Evolutionary conservation across 2,329 filamentous ascomycete genomes (phyloP).

Genomic region (Eutypella sp.): DNA sequence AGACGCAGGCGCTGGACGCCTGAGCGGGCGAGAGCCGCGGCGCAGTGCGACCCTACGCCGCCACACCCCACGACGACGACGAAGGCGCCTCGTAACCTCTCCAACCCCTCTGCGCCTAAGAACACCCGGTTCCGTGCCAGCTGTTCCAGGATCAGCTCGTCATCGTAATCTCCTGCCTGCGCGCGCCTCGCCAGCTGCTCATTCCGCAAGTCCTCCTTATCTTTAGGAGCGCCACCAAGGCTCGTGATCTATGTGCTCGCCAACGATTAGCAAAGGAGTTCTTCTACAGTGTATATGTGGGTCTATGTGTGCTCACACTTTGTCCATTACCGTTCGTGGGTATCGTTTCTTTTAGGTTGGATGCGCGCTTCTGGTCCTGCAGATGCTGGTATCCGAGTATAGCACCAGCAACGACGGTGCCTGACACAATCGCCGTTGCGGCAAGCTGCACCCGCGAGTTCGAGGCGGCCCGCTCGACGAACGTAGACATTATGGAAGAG

Average conservation of each 20-base stretch:
- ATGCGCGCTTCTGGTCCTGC: slow-evolving; percentile 49
- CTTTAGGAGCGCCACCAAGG: slow-evolving; percentile 51
- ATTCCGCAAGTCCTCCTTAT: slow-evolving; percentile 59
- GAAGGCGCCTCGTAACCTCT: slow-evolving; percentile 74
- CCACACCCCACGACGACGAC: slow-evolving; percentile 89
- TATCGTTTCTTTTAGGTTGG: slow-evolving; percentile 56
- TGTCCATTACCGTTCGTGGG: slow-evolving; percentile 35
- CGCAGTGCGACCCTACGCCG: slow-evolving; percentile 90
- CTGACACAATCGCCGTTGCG: slow-evolving; percentile 64
- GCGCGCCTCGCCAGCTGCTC: slow-evolving; percentile 54
- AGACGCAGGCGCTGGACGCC: slow-evolving; percentile 84
- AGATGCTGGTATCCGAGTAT: slow-evolving; percentile 59
- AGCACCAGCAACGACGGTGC: slow-evolving; percentile 53
- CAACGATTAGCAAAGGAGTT: slow-evolving; percentile 14
- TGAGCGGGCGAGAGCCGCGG: slow-evolving; percentile 78
- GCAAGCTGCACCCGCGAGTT: slow-evolving; percentile 57
- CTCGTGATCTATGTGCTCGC: slow-evolving; percentile 48
- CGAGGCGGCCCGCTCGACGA: slow-evolving; percentile 38
- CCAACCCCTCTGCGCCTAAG: slow-evolving; percentile 74
- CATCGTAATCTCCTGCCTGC: slow-evolving; percentile 59
- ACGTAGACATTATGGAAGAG: slow-evolving; percentile 26
- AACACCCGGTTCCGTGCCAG: slow-evolving; percentile 91
- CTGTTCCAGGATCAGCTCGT: slow-evolving; percentile 88
- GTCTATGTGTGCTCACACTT: slow-evolving; percentile 25
- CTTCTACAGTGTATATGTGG: not conserved